Conservation (phyloP, 352 stramenopile species). For the Globisporangium lucens region DNA sequence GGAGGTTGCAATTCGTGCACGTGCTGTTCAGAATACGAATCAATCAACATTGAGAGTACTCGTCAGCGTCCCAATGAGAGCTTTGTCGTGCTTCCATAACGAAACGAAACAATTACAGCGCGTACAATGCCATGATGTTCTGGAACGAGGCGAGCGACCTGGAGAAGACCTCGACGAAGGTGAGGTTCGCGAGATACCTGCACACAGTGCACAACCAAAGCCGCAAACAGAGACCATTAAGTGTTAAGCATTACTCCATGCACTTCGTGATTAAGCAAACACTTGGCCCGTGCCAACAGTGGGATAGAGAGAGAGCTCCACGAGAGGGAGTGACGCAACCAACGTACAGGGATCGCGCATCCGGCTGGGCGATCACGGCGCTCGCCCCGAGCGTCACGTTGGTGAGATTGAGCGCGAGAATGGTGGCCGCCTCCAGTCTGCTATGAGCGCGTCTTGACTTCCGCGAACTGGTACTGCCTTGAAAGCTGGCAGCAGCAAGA, state of each 20-base stretch:
- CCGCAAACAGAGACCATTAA: background rate
- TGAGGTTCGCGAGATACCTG: constrained; percentile 20
- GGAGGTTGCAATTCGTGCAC: constrained; percentile 38
- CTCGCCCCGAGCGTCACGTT: constrained; percentile 19
- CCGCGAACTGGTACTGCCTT: background rate
- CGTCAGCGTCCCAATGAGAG: background rate
- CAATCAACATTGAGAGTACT: background rate
- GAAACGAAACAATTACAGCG: background rate
- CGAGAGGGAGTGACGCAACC: background rate
- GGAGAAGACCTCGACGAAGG: constrained; percentile 20
- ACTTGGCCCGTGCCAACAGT: background rate
- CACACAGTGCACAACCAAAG: background rate
- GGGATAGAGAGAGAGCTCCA: background rate
- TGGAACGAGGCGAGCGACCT: constrained; percentile 20
- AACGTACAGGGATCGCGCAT: constrained; percentile 17
- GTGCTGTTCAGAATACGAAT: constrained; percentile 15
- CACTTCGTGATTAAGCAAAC: no score
- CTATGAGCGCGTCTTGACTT: background rate
- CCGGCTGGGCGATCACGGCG: constrained; percentile 16
- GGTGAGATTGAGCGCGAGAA: constrained; percentile 15
- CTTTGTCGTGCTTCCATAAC: background rate
- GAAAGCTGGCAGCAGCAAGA: background rate
- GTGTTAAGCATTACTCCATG: background rate
- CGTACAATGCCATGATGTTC: constrained; percentile 20
- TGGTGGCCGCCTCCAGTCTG: constrained; percentile 4